Evolutionary conservation across 768 basidiomycete genomes (phyloP), one percentile per base, ranked within the genome.

Genomic region (Boletus rubroflammeus): DNA sequence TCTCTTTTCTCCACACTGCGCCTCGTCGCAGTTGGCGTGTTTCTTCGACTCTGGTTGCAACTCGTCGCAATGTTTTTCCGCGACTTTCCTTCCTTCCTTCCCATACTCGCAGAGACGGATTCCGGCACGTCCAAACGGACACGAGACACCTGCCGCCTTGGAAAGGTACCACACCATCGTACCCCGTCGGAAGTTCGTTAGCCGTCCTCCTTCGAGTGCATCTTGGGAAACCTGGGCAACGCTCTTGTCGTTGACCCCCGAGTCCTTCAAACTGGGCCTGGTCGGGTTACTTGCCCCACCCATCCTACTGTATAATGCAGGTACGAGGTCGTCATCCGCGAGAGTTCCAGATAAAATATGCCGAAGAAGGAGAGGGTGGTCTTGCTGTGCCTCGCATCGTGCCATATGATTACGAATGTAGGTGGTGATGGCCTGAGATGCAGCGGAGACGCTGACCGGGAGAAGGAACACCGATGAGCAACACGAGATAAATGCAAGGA

Each of bases 121-220:
- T n/a, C 87, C 86, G 1, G 80, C 84, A 54, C 82, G 77, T 6
- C 84, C 73, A 66, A 91, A 91, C 5, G 88, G 88, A 69, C 88
- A 90, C 0, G 84, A 82, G 6, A 83, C 79, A 47, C 89, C 89
- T 9, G 87, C 82, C 17, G 85, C 86, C 60, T 82, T 80, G 66
- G 83, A 84, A 54, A 91, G 77, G 68, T 90, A 91, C 87, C 87
- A 91, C 15, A 91, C 87, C 63, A 82, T 81, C 41, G 88, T 91
- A 29, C 89, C 89, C 34, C 84, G 79, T 53, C 88, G 78, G 64
- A 89, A 91, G 68, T 88, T 88, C 19, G 88, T 90, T 36, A 77
- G 58, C 32, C 85, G 76, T 51, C 66, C 68, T 34, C 35, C 55
- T 45, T 71, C 69, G 6, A 43, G 56, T 23, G 36, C 26, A 14